Evolutionary conservation across 495 filamentous ascomycete species (phyloP), one percentile per base, ranked within the genome.

Genomic region (Thermothielavioides terrestris): DNA sequence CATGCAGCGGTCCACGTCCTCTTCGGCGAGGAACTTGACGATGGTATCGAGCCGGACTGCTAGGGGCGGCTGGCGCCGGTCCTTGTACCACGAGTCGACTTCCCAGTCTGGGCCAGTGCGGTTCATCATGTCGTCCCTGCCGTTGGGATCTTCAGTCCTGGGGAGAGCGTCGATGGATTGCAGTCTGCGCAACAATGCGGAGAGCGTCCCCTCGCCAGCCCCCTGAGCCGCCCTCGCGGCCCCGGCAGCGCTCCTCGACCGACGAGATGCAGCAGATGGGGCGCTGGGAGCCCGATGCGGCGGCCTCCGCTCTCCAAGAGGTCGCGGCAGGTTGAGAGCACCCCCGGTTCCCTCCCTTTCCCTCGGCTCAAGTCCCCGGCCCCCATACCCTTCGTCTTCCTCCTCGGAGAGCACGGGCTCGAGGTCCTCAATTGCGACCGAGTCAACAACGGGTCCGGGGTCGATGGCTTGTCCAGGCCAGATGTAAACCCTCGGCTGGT

Each of bases 1-100:
- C 10, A 54, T 22, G 28, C 49, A 57, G 14, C 64, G 64, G 50
- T 64, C 58, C 40, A 61, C 43, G 28, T 68, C 58, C 25, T 65
- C 56, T 15, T 68, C 61, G 49, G 51, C 43, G 12, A 69, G 58
- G 32, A 68, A 67, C 41, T 58, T 63, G 37, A 53, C 30, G 18
- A 60, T 39, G 17, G 48, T 57, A 30, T 57, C 15, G 18, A 69
- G 56, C 8, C 55, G 56, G 10, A 49, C 22, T 14, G 42, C 58
- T 21, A 67, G 39, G 2, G 60, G 62, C 4, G 57, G 62, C 22
- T 60, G 60, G 9, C 25, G 48, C 2, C 9, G 28, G 12, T 49
- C 57, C 36, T 37, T 46, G 42, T 60, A 65, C 37, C 30, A 37
- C 4, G 60, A 65, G 31, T 50, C 42, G 1, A 32, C 10, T 5